A percentile compares a stretch with the other conserved stretches of the same genome.
Evolutionary conservation across 495 filamentous ascomycete species (phyloP).

Genomic region (Aspergillus biplanus): DNA sequence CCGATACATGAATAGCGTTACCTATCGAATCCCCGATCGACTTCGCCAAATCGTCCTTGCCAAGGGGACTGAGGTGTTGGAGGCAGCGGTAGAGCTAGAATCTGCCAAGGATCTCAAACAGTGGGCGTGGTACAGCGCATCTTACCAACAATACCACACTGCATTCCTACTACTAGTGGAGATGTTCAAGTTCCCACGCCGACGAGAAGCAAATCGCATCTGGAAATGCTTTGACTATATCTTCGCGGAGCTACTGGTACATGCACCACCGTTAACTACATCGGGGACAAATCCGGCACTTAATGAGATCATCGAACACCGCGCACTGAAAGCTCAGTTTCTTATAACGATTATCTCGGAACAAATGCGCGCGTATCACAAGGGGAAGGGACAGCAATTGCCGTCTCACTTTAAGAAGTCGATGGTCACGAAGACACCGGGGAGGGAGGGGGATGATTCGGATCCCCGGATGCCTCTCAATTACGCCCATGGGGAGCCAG

Average conservation of each 20-base stretch:
- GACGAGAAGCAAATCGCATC: constrained; percentile 14
- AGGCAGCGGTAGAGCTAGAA: constrained; percentile 36
- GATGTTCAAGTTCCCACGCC: constrained; percentile 5
- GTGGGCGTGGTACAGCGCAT: constrained; percentile 12
- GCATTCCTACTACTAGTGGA: constrained; percentile 7
- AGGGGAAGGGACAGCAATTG: not conserved
- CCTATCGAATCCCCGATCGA: constrained; percentile 31
- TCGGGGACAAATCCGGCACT: not conserved
- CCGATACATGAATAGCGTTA: constrained; percentile 16
- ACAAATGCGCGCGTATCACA: constrained; percentile 6
- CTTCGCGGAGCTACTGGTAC: constrained; percentile 6
- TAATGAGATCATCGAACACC: constrained; percentile 3
- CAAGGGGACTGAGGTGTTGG: constrained; percentile 34
- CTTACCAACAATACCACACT: constrained; percentile 14
- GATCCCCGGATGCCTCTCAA: constrained; percentile 4
- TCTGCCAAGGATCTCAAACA: constrained; percentile 18
- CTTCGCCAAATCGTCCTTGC: constrained; percentile 34
- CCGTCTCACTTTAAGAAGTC: not conserved
- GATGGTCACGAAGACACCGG: not conserved
- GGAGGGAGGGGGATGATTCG: constrained; percentile 1
- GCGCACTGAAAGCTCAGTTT: constrained; percentile 1
- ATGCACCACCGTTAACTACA: not conserved
- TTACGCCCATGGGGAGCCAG: constrained; percentile 4
- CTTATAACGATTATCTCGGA: constrained; percentile 7
- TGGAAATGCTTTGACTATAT: constrained; percentile 15